These are phyloP conservation scores for Dictyostelium purpureum DNA, from an alignment of 78 protist species.

Conservation along the genomic window DNA sequence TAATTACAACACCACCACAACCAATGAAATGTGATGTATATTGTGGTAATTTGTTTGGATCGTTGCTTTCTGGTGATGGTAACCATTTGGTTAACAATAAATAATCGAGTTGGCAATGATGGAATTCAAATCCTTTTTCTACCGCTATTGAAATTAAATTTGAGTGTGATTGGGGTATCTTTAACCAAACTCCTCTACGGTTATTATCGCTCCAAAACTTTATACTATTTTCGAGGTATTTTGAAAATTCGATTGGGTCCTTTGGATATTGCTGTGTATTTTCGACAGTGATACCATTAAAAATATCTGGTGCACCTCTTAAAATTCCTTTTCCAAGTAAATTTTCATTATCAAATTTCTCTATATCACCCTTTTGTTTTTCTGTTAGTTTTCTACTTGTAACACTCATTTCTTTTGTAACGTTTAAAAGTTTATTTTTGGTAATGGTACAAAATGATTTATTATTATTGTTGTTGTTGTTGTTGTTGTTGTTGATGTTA, in stretches of 20 bases:
- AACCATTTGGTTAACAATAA: conserved; percentile 70
- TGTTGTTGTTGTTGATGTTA: neutral
- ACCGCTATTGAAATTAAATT: conserved; percentile 28
- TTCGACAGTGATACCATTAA: conserved; percentile 52
- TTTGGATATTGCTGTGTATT: conserved; percentile 34
- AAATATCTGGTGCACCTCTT: conserved; percentile 58
- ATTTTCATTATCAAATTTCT: neutral
- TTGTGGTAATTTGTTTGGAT: conserved; percentile 38
- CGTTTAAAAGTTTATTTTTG: neutral
- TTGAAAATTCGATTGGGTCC: neutral
- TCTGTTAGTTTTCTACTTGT: neutral
- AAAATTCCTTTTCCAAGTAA: conserved; percentile 6
- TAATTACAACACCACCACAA: conserved; percentile 81
- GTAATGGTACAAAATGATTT: neutral
- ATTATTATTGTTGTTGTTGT: neutral
- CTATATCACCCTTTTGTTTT: neutral
- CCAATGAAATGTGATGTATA: conserved; percentile 77
- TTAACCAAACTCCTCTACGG: conserved; percentile 71
- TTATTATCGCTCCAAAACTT: conserved; percentile 73
- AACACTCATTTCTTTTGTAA: neutral
- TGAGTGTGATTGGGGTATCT: conserved; percentile 46
- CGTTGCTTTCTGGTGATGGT: conserved; percentile 11
- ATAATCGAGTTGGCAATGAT: conserved; percentile 77
- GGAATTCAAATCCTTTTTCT: conserved; percentile 57
- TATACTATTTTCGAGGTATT: conserved; percentile 1